Base-by-base conservation (phyloP, 2,329 filamentous ascomycete species). In the Periconia sp. region DNA sequence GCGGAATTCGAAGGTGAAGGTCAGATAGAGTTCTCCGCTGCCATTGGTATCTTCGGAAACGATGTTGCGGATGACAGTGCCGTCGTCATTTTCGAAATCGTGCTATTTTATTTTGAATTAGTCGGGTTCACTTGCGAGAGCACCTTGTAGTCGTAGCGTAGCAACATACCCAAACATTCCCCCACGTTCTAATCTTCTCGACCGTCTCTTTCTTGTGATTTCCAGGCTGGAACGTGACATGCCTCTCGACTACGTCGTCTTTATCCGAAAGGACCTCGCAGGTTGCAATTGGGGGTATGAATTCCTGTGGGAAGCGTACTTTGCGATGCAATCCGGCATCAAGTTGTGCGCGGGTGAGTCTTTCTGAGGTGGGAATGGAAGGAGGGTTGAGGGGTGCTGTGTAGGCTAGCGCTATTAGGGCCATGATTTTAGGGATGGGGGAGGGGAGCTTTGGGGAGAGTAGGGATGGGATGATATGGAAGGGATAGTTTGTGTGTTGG, bases 311-410 rank as follows among this genome's bases (percentile, higher is more conserved):
- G 52, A 71, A 67, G 5, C 75, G 74, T 57, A 79, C 75, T 62
- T 81, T 81, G 55, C 73, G 69, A 54, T 78, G 73, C 13, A 81
- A 71, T 14, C 77, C 78, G 6, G 68, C 63, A 76, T 77, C 80
- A 55, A 79, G 57, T 56, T 76, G 73, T 6, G 60, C 41, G 19
- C 58, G 60, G 49, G 61, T 77, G 49, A 80, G 72, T 37, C 69
- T 49, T 10, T 76, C 73, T 1, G 66, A 58, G n/a, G 65, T 63
- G 10, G 33, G 11, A 27, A 5, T n/a, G 53, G 55, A 58, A 8
- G 73, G 40, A 5, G 76, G 76, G 68, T 81, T 63, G 59, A 79
- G 55, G 45, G 54, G 63, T 7, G 73, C 15, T 23, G 43, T 45
- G 20, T 33, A 33, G 18, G 43, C 43, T 31, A 45, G 15, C 14